These are phyloP conservation scores for Ormosia emarginata DNA, from an alignment of 306 rosid species.

Conservation along the genomic window DNA sequence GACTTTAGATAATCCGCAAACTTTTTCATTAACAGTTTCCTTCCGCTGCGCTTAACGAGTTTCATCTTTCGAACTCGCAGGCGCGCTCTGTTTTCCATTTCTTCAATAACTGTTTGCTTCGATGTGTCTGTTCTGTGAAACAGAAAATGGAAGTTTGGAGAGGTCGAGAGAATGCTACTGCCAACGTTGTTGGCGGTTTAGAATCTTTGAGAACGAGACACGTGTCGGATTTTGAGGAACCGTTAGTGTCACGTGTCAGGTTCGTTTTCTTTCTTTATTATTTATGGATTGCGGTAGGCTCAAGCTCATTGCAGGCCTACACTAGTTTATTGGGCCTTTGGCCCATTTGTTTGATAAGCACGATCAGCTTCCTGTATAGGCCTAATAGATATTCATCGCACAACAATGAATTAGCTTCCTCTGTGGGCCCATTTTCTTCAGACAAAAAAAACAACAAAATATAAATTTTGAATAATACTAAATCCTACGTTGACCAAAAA, in stretches of 20 bases:
- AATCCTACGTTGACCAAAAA: too few species aligned
- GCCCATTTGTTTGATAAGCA: not conserved
- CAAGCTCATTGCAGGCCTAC: not conserved
- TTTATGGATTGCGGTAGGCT: too few species aligned
- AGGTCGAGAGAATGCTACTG: not conserved
- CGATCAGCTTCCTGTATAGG: not conserved
- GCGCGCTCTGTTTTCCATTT: conserved; percentile 40
- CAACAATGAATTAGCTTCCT: too few species aligned
- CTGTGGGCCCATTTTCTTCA: too few species aligned
- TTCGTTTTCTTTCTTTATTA: not conserved
- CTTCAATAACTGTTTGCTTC: not conserved
- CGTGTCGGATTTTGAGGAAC: conserved; percentile 26
- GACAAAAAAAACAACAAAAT: too few species aligned
- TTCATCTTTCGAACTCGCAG: conserved; percentile 30
- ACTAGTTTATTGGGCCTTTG: not conserved
- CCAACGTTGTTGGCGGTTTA: conserved; percentile 30
- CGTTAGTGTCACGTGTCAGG: conserved; percentile 24
- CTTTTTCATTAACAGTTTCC: conserved; percentile 37
- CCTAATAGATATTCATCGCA: not conserved
- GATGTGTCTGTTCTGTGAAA: not conserved
- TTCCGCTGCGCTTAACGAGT: conserved; percentile 31
- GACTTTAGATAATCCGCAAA: conserved; percentile 50
- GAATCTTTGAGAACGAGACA: not conserved
- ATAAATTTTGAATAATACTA: too few species aligned
- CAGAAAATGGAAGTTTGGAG: not conserved